A percentile compares a stretch with the other conserved stretches of the same genome.
These are phyloP conservation scores for Spinacia oleracea DNA, from an alignment of 179 eudicot species.

Conservation along the genomic window DNA sequence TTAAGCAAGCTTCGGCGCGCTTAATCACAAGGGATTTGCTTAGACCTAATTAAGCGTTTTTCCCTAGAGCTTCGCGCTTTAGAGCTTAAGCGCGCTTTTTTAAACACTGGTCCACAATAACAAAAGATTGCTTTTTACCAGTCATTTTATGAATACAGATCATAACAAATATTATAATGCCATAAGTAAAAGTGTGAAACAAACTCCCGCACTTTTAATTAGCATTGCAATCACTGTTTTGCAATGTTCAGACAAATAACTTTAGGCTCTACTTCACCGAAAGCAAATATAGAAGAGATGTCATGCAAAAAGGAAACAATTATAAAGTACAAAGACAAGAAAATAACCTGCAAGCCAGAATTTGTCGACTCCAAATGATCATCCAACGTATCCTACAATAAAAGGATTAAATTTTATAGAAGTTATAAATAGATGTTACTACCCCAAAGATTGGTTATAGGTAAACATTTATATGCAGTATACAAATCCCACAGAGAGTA, in stretches of 20 bases:
- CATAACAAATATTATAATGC: no score
- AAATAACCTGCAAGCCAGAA: constrained; percentile 74
- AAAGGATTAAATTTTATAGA: not conserved
- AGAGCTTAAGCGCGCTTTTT: no score
- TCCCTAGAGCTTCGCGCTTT: no score
- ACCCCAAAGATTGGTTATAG: not conserved
- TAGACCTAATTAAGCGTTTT: no score
- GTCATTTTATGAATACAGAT: not conserved
- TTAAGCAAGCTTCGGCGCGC: no score
- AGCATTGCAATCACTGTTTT: not conserved
- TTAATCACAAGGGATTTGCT: no score
- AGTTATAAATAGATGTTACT: not conserved
- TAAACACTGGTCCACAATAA: not conserved
- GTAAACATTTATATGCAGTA: no score
- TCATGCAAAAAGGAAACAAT: not conserved
- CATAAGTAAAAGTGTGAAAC: not conserved
- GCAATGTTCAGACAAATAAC: not conserved
- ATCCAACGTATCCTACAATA: constrained; percentile 74
- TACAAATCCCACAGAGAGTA: not conserved
- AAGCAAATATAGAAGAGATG: not conserved
- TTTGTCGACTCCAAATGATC: constrained; percentile 78
- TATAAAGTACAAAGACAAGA: not conserved
- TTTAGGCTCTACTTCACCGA: not conserved
- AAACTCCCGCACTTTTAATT: not conserved
- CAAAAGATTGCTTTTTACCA: not conserved